Base-by-base conservation (phyloP, 305 asterid species). In the Fraxinus baroniana region DNA sequence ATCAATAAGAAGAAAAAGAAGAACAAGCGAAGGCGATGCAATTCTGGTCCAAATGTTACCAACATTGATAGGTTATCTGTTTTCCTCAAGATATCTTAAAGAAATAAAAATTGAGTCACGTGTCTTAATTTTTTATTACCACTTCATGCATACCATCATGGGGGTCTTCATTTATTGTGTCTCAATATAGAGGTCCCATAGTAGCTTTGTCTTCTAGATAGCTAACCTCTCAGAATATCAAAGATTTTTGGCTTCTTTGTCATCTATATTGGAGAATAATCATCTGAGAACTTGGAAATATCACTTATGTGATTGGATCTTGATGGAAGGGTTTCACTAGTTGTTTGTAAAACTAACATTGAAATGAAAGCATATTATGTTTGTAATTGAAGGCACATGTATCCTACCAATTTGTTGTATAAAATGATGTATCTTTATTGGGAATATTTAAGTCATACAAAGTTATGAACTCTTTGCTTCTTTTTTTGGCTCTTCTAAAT, bases 1-100 rank as follows among this genome's bases (percentile, higher is more conserved):
- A 96, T 96, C 81, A 96, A 96, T 66, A 26, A 26, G 30, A 26
- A 26, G 30, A 26, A 26, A 26, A 26, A 26, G 30, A 26, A 26
- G 30, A 26, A 26, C 30, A 26, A 26, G 30, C 30, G 30, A 26
- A 26, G 30, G 30, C 30, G 30, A 26, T 26, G 30, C 30, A 26
- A 26, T 26, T 26, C 30, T 26, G 30, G 30, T 26, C 30, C 30
- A 26, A 26, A 26, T 26, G 30, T 26, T 26, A 26, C 30, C 30
- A 26, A 26, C 30, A 30, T 30, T 30, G 33, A 30, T 4, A 30
- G 3, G 33, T 30, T 30, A 30, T 30, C 33, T 30, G 33, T 30
- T 80, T 55, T 66, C 55, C 70, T 13, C 74, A 78, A 49, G 28
- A 18, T 73, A 77, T 62, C 71, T 62, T 62, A 20, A 20, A 8